Base-by-base conservation (phyloP, 768 basidiomycete genomes). In the Suillus subluteus region DNA sequence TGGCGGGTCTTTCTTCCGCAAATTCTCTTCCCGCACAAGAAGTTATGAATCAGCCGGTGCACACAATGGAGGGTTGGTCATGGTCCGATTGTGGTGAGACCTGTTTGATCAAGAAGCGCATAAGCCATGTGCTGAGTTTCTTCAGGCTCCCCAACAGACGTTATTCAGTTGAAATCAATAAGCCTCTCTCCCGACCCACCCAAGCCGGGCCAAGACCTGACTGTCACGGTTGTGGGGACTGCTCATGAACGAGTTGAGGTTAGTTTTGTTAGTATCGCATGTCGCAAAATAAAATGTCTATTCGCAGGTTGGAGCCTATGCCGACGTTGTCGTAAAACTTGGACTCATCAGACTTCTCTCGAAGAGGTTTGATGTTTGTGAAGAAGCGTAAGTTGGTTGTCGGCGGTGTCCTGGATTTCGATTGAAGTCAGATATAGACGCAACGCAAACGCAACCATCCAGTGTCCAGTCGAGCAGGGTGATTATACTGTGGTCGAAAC, bases 271-370 rank as follows among this genome's bases (percentile, higher is more conserved):
- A 16, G 65, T 46, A 62, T 26, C 40, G 44, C 15, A 58, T 62
- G 40, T 43, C 13, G 54, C 41, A 26, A 23, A 30, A 48, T 52
- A 65, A 35, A 23, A 79, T 44, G 64, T 35, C 15, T 3, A n/a
- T 63, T 32, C 15, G 15, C 69, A 98, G 96, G 90, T 96, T 6
- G 98, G 98, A 6, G 92, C 97, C 46, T 92, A 87, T 72, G 97
- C 91, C 9, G 89, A 96, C 70, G 95, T 99, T 5, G 79, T 80
- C 1, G 97, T 99, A 65, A 99, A 98, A 78, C 83, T 99, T n/a
- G 98, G 98, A 32, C 80, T 94, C 37, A 87, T 99, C 74, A 98
- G 94, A 81, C 76, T 99, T n/a, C 80, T 99, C 40, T 78, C 82
- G 55, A 98, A 94, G 81, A 74, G 70, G 21, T 97, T 98, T 70